These are phyloP conservation scores for Cenchrus americanus DNA, from an alignment of 176 grass and related monocot genomes.

Conservation along the genomic window DNA sequence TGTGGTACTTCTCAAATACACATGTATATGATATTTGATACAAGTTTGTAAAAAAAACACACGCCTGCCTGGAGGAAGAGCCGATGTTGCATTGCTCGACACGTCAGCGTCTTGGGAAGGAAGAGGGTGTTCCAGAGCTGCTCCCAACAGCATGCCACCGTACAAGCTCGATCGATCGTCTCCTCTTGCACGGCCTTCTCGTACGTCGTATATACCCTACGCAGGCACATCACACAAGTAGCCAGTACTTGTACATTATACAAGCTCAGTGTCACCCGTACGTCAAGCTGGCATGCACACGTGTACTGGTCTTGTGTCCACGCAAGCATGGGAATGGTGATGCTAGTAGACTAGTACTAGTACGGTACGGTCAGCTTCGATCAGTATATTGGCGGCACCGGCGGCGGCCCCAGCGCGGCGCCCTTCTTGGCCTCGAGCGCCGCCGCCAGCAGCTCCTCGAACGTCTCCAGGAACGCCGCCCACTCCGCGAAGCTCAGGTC, in stretches of 20 bases:
- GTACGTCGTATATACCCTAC: neutral
- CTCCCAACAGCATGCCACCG: conserved; percentile 39
- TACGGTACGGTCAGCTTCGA: conserved; percentile 13
- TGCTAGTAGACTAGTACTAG: neutral
- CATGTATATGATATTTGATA: neutral
- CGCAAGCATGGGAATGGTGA: neutral
- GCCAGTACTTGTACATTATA: neutral
- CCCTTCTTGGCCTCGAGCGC: conserved; percentile 66
- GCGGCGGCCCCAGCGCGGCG: conserved; percentile 34
- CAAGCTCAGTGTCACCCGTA: neutral
- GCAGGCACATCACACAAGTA: neutral
- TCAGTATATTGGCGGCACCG: conserved; percentile 35
- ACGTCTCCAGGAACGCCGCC: conserved; percentile 71
- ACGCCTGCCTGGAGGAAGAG: conserved; percentile 23
- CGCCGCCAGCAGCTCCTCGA: conserved; percentile 69
- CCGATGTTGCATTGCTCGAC: conserved; percentile 14
- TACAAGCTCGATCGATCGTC: conserved; percentile 21
- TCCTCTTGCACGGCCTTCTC: conserved; percentile 18
- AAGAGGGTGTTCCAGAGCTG: conserved; percentile 24
- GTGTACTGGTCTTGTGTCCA: neutral
- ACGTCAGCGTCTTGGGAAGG: conserved; percentile 33
- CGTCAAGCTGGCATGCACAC: conserved; percentile 13
- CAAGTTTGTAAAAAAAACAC: neutral
- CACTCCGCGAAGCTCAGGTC: conserved; percentile 71
- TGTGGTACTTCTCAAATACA: neutral